phyloP scores from a whole-genome alignment of 257 asterid species.

The Solanum ossicruentum region DNA sequence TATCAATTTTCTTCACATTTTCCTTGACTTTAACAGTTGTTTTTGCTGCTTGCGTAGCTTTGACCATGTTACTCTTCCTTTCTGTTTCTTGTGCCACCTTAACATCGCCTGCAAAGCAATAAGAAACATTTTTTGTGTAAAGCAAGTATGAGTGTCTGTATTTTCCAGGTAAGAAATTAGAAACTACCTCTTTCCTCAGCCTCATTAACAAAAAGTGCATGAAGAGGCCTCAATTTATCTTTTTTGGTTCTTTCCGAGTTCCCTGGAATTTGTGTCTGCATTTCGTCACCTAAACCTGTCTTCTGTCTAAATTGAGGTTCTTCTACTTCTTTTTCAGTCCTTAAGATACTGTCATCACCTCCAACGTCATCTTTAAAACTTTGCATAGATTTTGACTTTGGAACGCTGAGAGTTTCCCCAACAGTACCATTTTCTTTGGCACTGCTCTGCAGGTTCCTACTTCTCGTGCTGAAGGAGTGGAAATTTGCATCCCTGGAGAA shows the following conservation, averaged over 20 bases:
- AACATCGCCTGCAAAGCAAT: slow-evolving; percentile 15
- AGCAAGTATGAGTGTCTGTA: not conserved
- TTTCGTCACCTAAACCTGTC: slow-evolving; percentile 2
- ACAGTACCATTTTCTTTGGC: not conserved
- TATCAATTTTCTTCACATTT: slow-evolving; percentile 26
- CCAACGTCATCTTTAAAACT: slow-evolving; percentile 4
- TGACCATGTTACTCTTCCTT: slow-evolving; percentile 13
- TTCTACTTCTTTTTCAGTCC: not conserved
- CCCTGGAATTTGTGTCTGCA: not conserved
- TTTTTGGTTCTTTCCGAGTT: slow-evolving; percentile 10
- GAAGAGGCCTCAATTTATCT: slow-evolving; percentile 12
- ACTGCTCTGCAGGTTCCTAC: slow-evolving; percentile 2
- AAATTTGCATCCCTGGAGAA: not conserved
- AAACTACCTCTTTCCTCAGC: slow-evolving; percentile 27
- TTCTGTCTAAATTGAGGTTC: slow-evolving; percentile 11
- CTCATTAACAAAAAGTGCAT: slow-evolving; percentile 15
- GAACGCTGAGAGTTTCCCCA: not conserved
- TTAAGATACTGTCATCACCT: not conserved
- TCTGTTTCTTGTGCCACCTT: slow-evolving; percentile 1
- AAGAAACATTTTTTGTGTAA: not conserved
- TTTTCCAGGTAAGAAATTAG: not conserved
- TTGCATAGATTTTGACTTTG: slow-evolving; percentile 11
- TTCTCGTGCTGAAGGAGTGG: slow-evolving; percentile 2
- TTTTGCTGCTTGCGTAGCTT: slow-evolving; percentile 2
- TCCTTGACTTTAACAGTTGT: slow-evolving; percentile 2